Evolutionary conservation across 2,329 filamentous ascomycete genomes (phyloP).

Genomic region (Cercospora zeae-maydis): DNA sequence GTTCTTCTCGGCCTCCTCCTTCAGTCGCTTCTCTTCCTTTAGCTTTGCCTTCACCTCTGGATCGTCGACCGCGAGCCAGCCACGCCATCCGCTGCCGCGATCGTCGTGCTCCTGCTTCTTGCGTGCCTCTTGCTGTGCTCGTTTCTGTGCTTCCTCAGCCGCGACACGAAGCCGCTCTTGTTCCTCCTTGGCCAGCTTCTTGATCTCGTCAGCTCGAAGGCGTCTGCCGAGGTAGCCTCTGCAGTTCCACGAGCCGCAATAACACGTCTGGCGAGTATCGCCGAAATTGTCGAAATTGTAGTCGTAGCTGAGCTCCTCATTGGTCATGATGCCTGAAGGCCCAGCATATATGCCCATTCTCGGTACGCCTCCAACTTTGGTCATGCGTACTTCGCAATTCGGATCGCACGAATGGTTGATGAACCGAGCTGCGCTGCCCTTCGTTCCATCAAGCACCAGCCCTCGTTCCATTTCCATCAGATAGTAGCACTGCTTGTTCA

Average conservation of each 20-base stretch:
- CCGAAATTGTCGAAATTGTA: constrained; percentile 61
- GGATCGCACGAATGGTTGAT: constrained; percentile 97
- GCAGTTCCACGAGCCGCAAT: constrained; percentile 59
- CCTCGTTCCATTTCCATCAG: constrained; percentile 98
- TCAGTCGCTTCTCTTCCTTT: constrained; percentile 28
- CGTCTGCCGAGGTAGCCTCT: constrained; percentile 53
- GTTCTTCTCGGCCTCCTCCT: constrained; percentile 32
- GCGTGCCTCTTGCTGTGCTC: constrained; percentile 30
- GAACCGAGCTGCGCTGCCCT: constrained; percentile 92
- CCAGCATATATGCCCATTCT: constrained; percentile 96
- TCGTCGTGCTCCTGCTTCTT: constrained; percentile 31
- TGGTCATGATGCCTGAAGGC: constrained; percentile 83
- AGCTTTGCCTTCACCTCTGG: constrained; percentile 30
- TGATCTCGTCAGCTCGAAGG: constrained; percentile 33
- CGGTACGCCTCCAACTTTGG: constrained; percentile 89
- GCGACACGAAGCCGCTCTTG: constrained; percentile 28
- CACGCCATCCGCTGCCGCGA: constrained; percentile 30
- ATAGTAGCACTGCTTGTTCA: constrained; percentile 96
- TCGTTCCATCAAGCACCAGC: constrained; percentile 96
- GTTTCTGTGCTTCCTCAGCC: constrained; percentile 28
- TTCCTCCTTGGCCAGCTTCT: constrained; percentile 31
- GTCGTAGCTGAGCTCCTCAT: constrained; percentile 95
- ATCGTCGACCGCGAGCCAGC: constrained; percentile 34
- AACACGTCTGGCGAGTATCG: constrained; percentile 51
- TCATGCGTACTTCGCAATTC: constrained; percentile 80